Conservation (phyloP, 129 eudicot species). For the Flaveria ramosissima region DNA sequence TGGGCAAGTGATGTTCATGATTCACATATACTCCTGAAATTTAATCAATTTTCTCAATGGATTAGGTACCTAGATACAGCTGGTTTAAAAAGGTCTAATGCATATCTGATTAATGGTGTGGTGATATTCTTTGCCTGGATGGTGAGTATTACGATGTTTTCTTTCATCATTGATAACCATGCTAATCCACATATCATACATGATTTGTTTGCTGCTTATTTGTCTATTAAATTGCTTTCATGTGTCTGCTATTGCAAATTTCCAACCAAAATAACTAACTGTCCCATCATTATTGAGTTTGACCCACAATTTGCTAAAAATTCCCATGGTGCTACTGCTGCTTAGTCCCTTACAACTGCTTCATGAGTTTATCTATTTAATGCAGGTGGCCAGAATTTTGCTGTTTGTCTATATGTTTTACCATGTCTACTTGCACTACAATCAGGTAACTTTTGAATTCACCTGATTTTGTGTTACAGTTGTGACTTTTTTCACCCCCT, state of each 20-base stretch:
- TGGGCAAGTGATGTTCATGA: background rate
- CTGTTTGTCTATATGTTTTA: conserved; percentile 73
- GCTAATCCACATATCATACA: conserved; percentile 4
- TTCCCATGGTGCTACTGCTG: background rate
- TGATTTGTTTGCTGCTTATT: conserved; percentile 10
- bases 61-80: conserved; percentile 88
- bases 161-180: background rate
- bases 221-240: background rate
- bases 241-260: background rate
- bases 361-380: conserved; percentile 2
- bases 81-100: conserved; percentile 72
- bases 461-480: background rate
- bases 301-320: background rate
- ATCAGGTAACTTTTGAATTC: conserved; percentile 57
- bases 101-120: conserved; percentile 72
- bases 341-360: background rate
- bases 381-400: conserved; percentile 92
- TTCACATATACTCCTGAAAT: conserved; percentile 8
- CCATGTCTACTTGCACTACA: conserved; percentile 65
- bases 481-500: background rate
- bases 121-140: conserved; percentile 75
- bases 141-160: conserved; percentile 46
- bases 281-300: background rate
- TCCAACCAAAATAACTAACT: background rate
- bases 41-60: conserved; percentile 12